Conservation (phyloP, 202 grass and related monocot species). For the Zoysia matrella region DNA sequence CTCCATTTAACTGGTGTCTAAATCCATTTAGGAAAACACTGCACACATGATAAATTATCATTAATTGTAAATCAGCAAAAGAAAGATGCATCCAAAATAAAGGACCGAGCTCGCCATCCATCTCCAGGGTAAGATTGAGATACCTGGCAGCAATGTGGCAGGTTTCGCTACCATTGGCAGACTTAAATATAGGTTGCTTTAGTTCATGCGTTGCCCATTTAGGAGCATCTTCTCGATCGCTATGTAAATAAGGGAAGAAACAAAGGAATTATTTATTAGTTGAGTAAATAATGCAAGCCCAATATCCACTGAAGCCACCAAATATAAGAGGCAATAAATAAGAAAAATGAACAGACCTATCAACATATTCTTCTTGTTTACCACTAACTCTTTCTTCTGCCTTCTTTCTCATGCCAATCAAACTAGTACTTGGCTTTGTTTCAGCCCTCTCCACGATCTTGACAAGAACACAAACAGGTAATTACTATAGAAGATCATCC, state of each 20-base stretch:
- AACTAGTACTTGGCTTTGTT: constrained; percentile 43
- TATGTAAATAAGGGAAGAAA: constrained; percentile 28
- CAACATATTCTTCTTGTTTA: constrained; percentile 71
- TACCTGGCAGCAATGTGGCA: constrained; percentile 58
- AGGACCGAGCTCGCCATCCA: constrained; percentile 6
- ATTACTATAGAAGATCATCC: background rate
- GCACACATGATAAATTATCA: constrained; percentile 2
- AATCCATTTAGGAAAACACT: too few relatives aligned
- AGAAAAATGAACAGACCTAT: constrained; percentile 60
- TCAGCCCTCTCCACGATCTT: constrained; percentile 63
- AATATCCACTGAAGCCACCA: constrained; percentile 27
- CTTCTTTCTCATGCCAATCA: constrained; percentile 60
- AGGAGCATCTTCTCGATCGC: constrained; percentile 71
- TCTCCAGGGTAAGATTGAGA: constrained; percentile 22
- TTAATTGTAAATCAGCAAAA: constrained; percentile 24
- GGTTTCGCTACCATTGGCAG: background rate
- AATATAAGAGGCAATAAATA: constrained; percentile 45
- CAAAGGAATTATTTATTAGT: constrained; percentile 28
- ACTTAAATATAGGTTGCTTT: constrained; percentile 34
- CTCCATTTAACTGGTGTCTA: too few relatives aligned
- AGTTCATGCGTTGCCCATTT: constrained; percentile 26
- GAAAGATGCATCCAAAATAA: constrained; percentile 19
- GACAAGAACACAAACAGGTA: constrained; percentile 33
- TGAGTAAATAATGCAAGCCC: constrained; percentile 28
- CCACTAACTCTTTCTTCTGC: constrained; percentile 62